Percentiles rank a stretch among this genome's conserved stretches.
phyloP scores from a whole-genome alignment of 139 green algal genomes.

The Coccomyxa sp. region DNA sequence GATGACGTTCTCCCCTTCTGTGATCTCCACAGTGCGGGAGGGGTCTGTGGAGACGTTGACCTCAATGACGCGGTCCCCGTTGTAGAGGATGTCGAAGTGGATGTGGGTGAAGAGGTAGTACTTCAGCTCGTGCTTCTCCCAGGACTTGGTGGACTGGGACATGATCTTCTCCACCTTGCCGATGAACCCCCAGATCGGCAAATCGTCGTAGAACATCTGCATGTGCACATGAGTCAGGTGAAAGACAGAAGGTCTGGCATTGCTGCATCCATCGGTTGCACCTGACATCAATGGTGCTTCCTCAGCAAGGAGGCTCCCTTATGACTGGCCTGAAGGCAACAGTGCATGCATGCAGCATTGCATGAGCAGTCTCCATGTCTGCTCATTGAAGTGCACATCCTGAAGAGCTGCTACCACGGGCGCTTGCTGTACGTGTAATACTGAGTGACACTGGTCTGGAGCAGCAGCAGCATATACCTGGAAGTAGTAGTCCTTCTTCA shows the following conservation, averaged over 20 bases:
- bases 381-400: neutral
- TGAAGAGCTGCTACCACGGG: too few relatives aligned
- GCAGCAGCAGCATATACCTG: constrained; percentile 50
- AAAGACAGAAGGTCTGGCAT: too few relatives aligned
- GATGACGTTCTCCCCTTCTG: constrained; percentile 21
- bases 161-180: constrained; percentile 78
- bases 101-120: constrained; percentile 91
- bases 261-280: neutral
- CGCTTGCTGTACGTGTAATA: too few relatives aligned
- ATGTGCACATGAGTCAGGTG: too few relatives aligned
- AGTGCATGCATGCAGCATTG: neutral
- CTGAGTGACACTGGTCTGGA: too few relatives aligned
- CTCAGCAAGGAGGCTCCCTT: neutral
- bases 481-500: constrained; percentile 95
- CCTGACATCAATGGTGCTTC: neutral
- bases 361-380: neutral
- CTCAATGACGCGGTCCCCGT: constrained; percentile 81
- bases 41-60: constrained; percentile 85
- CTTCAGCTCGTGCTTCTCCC: constrained; percentile 33
- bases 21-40: constrained; percentile 73
- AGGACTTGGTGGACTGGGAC: constrained; percentile 25
- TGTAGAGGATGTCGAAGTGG: constrained; percentile 92
- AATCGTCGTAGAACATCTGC: constrained; percentile 90
- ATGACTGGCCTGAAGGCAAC: neutral
- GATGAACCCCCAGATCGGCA: constrained; percentile 97